Percentiles rank a stretch among this genome's conserved stretches.
Conservation (phyloP, 345 rosid genomes). For the thale cress (Arabidopsis thaliana) region DNA sequence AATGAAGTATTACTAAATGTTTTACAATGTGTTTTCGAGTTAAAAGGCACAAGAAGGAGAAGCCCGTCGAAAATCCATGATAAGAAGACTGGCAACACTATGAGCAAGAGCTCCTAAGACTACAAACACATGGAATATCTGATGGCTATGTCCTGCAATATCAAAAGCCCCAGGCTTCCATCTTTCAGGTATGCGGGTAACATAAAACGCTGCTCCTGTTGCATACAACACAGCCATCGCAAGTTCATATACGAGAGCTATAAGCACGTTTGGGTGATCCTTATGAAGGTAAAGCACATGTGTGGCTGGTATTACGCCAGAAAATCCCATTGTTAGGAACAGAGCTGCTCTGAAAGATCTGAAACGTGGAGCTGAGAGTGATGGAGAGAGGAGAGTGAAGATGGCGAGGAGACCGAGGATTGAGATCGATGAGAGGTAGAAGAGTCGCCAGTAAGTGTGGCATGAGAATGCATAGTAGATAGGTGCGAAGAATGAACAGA, state of each 20-base stretch:
- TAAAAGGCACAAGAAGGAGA: slow-evolving; percentile 61
- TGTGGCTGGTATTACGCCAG: slow-evolving; percentile 75
- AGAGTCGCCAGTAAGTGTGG: slow-evolving; percentile 60
- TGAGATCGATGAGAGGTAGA: slow-evolving; percentile 74
- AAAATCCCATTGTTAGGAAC: slow-evolving; percentile 91
- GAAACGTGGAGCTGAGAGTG: slow-evolving; percentile 62
- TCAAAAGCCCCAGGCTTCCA: slow-evolving; percentile 98
- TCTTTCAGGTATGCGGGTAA: slow-evolving; percentile 76
- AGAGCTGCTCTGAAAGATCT: slow-evolving; percentile 74
- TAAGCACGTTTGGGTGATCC: slow-evolving; percentile 64
- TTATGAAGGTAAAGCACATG: slow-evolving; percentile 77
- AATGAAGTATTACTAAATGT: slow-evolving; percentile 26
- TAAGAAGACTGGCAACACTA: slow-evolving; percentile 69
- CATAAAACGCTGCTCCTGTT: slow-evolving; percentile 72
- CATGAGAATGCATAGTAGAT: slow-evolving; percentile 85
- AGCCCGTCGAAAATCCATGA: slow-evolving; percentile 73
- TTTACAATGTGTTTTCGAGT: slow-evolving; percentile 26
- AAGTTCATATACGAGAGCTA: slow-evolving; percentile 70
- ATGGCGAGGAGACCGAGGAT: slow-evolving; percentile 70
- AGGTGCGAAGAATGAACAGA: slow-evolving; percentile 89
- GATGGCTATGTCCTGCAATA: slow-evolving; percentile 94
- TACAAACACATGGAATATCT: slow-evolving; percentile 91
- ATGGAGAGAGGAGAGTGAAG: slow-evolving; percentile 78
- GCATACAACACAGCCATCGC: slow-evolving; percentile 77
- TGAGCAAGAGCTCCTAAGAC: slow-evolving; percentile 91